Conservation (phyloP, 768 basidiomycete species). For the Mycena epipterygia region DNA sequence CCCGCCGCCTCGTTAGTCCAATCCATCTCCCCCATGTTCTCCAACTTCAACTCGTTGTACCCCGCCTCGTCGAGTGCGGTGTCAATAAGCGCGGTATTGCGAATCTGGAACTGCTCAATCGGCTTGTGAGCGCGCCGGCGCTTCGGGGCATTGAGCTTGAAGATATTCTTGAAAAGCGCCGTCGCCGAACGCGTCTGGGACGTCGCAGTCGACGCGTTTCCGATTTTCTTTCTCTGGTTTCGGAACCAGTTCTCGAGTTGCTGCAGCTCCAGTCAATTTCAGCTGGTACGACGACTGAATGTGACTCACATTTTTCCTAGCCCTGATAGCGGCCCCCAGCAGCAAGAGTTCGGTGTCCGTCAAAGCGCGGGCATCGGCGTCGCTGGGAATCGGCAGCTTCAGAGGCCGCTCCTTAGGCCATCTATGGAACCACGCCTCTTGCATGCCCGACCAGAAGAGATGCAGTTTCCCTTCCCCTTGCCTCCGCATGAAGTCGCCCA, state of each 20-base stretch:
- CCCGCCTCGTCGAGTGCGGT: not conserved
- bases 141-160: not conserved
- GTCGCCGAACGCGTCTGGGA: too few relatives aligned
- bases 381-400: not conserved
- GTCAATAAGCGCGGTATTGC: not conserved
- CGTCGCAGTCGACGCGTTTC: too few relatives aligned
- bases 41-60: not conserved
- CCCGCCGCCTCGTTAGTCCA: too few relatives aligned
- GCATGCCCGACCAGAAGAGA: conserved; percentile 9
- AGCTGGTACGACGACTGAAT: not conserved
- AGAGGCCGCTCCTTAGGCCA: not conserved
- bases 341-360: not conserved
- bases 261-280: not conserved
- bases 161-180: not conserved
- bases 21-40: not conserved
- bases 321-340: not conserved
- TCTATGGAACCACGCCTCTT: not conserved
- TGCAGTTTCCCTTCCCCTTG: conserved; percentile 1
- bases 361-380: not conserved
- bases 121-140: not conserved
- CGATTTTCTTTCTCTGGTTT: not conserved
- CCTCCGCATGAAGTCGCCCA: conserved; percentile 7
- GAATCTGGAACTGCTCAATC: conserved; percentile 6
- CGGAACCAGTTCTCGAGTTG: conserved; percentile 10
- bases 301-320: not conserved